These are phyloP conservation scores for Solanum hybrid DNA, from an alignment of 305 asterid species.

Conservation along the genomic window DNA sequence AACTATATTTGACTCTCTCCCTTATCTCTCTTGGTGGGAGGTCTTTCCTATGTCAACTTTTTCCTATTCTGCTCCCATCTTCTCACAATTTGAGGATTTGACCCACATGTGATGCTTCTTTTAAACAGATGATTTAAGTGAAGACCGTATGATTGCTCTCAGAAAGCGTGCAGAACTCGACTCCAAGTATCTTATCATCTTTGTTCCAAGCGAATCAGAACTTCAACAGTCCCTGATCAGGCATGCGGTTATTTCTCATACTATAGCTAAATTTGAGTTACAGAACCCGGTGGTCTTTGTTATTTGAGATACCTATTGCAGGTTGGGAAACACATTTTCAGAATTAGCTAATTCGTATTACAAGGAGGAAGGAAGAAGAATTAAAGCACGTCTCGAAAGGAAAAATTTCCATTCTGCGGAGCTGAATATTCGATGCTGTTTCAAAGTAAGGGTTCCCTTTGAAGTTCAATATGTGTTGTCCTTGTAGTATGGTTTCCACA, in stretches of 20 bases:
- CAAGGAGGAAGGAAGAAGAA: constrained; percentile 79
- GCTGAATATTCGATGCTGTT: constrained; percentile 75
- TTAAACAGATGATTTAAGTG: constrained; percentile 68
- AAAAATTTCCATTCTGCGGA: constrained; percentile 58
- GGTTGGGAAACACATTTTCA: constrained; percentile 54
- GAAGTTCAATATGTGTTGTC: neutral
- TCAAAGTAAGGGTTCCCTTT: constrained; percentile 55
- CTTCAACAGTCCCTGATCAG: constrained; percentile 74
- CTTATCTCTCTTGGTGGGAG: neutral
- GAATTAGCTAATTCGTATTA: constrained; percentile 71
- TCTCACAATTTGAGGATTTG: neutral
- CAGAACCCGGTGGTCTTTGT: neutral
- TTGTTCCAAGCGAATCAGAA: constrained; percentile 54
- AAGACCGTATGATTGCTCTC: constrained; percentile 84
- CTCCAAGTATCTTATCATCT: constrained; percentile 52
- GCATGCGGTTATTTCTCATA: constrained; percentile 29
- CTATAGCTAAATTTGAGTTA: neutral
- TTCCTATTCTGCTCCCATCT: neutral
- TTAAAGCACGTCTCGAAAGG: constrained; percentile 71
- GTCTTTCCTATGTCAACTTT: neutral
- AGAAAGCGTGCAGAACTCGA: constrained; percentile 92
- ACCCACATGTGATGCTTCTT: neutral
- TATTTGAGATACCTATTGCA: constrained; percentile 32
- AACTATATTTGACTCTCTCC: neutral
- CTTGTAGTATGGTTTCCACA: neutral